Percentiles rank a stretch among this genome's conserved stretches.
phyloP scores from a whole-genome alignment of 179 eudicot species.

The Beta lomatogona region DNA sequence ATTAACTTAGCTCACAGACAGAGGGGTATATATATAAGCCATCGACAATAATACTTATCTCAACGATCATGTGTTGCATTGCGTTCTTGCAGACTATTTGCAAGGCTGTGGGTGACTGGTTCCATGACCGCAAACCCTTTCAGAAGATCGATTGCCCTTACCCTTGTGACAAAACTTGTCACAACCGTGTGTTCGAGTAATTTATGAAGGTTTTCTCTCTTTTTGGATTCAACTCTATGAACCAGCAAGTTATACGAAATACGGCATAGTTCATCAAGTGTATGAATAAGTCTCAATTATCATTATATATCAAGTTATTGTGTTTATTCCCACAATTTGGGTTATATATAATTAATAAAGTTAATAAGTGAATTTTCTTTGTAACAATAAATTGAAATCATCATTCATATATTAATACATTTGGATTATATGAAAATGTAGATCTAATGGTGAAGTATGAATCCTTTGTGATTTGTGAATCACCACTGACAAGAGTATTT shows the following conservation, averaged over 20 bases:
- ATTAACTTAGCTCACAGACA: too few relatives aligned
- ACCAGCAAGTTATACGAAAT: not conserved
- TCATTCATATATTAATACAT: too few relatives aligned
- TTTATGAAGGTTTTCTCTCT: not conserved
- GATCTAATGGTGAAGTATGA: too few relatives aligned
- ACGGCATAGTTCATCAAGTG: not conserved
- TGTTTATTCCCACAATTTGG: not conserved
- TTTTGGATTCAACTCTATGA: not conserved
- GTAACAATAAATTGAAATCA: too few relatives aligned
- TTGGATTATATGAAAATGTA: too few relatives aligned
- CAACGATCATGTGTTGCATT: too few relatives aligned
- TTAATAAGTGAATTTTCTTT: too few relatives aligned
- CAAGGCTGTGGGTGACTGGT: slow-evolving; percentile 52
- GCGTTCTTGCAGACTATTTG: slow-evolving; percentile 32
- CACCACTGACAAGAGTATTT: too few relatives aligned
- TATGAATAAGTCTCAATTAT: not conserved
- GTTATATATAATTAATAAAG: not conserved
- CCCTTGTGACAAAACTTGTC: slow-evolving; percentile 53
- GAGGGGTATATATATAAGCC: too few relatives aligned
- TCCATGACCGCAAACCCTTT: slow-evolving; percentile 35
- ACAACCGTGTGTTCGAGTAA: slow-evolving; percentile 39
- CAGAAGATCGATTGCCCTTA: slow-evolving; percentile 47
- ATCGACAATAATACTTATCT: too few relatives aligned
- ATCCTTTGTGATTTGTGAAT: too few relatives aligned
- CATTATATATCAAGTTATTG: not conserved